A percentile compares a stretch with the other conserved stretches of the same genome.
These are phyloP conservation scores for Cordyceps cicadae DNA, from an alignment of 2,329 filamentous ascomycete genomes.

Conservation along the genomic window DNA sequence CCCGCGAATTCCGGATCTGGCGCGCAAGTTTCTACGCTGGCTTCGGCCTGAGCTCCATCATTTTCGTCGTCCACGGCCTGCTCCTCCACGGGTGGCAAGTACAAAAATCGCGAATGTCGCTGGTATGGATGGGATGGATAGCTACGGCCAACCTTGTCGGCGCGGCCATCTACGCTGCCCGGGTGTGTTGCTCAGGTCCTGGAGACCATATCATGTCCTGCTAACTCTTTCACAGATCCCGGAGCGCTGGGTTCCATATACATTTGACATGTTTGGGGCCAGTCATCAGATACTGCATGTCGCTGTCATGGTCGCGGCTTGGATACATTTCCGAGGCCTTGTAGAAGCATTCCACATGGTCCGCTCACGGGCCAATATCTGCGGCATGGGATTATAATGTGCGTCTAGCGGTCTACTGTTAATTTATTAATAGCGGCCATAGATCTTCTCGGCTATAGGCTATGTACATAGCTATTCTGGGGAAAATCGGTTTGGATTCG, in stretches of 20 bases:
- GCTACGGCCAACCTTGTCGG: constrained; percentile 14
- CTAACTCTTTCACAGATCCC: constrained; percentile 8
- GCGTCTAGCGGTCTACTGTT: too few species aligned
- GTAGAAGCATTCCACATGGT: background rate
- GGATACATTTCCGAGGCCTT: constrained; percentile 7
- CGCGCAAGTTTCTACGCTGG: constrained; percentile 15
- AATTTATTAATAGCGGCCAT: too few species aligned
- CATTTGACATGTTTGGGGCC: constrained; percentile 12
- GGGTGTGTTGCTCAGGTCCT: constrained; percentile 4
- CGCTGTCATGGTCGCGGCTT: constrained; percentile 9
- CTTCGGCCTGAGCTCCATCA: constrained; percentile 15
- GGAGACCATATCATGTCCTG: too few species aligned
- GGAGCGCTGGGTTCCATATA: constrained; percentile 11
- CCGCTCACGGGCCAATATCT: background rate
- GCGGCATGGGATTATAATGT: background rate
- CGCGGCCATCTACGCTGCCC: constrained; percentile 11
- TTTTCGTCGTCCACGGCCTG: constrained; percentile 15
- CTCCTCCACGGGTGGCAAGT: constrained; percentile 14
- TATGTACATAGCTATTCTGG: too few species aligned
- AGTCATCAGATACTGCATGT: constrained; percentile 13
- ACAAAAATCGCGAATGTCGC: constrained; percentile 14
- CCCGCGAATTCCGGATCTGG: constrained; percentile 9
- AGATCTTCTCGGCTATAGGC: too few species aligned
- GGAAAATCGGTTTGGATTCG: too few species aligned
- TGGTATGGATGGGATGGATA: constrained; percentile 14